Evolutionary conservation across 202 grass and related monocot genomes (phyloP), one percentile per base, ranked within the genome.

Genomic region (Eragrostis tef): DNA sequence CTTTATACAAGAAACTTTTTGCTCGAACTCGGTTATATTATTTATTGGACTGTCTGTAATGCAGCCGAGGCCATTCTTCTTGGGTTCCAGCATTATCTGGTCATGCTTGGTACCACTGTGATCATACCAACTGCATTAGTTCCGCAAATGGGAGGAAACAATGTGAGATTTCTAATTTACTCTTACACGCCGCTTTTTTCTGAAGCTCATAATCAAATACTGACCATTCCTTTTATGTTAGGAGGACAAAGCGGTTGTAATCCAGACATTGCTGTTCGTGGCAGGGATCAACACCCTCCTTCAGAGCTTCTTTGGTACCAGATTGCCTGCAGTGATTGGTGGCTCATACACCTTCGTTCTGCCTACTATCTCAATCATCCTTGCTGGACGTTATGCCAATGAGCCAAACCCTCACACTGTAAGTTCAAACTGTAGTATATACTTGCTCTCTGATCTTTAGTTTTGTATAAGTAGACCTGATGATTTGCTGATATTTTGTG

Each of bases 41-140:
- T 27, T 6, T 14, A 13, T 49, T 52, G 20, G 59, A 63, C 69
- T 81, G 6, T 83, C 77, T 75, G 14, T 52, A 39, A 82, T 93
- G 79, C 87, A 99, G 96, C 96, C 9, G 96, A 99, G 78, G 96
- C 93, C 6, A 82, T 99, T 91, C 96, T 99, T 67, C 88, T 99
- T 74, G 96, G 96, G 75, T 99, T 99, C 67, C 96, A 99, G 73
- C 96, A 99, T 71, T 99, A 91, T 84, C 83, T 99, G 73, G 96
- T 99, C 8, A 99, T 99, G 96, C 70, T 99, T 19, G 96, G 96
- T 71, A 96, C 96, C 22, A 99, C 93, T 74, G 93, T 99, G 22
- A 95, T 99, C 75, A 99, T 99, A 77, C 96, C 96, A 11, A 99
- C 96, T 80, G 93, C 96, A 84, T 91, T 99, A 15, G 96, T 99